Evolutionary conservation across 371 early-diverging fungal genomes (phyloP), one percentile per base, ranked within the genome.

Genomic region (Mucor ambiguus): DNA sequence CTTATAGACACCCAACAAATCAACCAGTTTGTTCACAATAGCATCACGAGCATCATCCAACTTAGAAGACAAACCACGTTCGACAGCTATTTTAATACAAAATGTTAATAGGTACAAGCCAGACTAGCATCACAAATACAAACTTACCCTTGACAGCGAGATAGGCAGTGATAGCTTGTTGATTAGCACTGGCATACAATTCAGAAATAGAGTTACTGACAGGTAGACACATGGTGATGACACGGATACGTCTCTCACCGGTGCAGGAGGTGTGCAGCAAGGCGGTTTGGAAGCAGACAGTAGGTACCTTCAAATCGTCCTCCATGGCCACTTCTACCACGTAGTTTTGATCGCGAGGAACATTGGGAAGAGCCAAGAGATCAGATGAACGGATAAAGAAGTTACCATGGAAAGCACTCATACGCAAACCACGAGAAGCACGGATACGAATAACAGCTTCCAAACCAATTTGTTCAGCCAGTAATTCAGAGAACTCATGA

Each of bases 371-470:
- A 10, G 93, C 86, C 68, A 96, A 79, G 30, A 97, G 76, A 71
- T 96, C 96, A 26, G 92, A 86, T 29, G 89, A 86, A 24, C 94
- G 94, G 18, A 92, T 80, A 67, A 94, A 94, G 68, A 91, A 93
- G 78, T 94, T 92, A 33, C 96, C 96, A 63, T 93, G 89, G 81
- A 89, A 95, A 26, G 90, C 79, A 22, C 82, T 82, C 90, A 89
- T 55, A 81, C 80, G 69, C 24, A 93, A 84, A 26, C 95, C 95
- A 60, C 87, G 87, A 22, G 91, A 90, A 5, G 93, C 90, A 32
- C 98, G 87, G 8, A 96, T 89, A 43, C 97, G 87, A 79, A 96
- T 86, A 28, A 96, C 95, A 0, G 93, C 95, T 64, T 96, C 95
- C 33, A 93, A 79, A 0, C 93, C 94, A 44, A 93, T 78, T 24